phyloP scores from a whole-genome alignment of 345 rosid genomes.

The Pistacia integerrima region DNA sequence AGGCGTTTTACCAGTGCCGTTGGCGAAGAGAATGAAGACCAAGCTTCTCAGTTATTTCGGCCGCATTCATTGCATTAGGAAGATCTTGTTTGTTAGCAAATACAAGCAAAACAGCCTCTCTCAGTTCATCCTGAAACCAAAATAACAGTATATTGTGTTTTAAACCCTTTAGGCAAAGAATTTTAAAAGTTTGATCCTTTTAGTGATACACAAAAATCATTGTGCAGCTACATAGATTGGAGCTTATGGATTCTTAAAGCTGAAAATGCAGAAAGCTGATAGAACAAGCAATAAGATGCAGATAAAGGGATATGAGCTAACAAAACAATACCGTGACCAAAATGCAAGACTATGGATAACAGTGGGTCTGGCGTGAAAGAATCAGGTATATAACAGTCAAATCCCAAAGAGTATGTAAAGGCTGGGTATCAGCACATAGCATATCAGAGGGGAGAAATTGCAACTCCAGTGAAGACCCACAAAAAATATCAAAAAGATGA shows the following conservation, averaged over 20 bases:
- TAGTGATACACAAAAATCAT: neutral
- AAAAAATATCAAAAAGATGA: neutral
- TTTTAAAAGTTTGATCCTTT: neutral
- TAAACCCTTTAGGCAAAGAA: neutral
- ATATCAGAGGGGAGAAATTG: neutral
- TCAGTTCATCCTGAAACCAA: conserved; percentile 65
- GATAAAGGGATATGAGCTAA: neutral
- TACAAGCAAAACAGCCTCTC: conserved; percentile 87
- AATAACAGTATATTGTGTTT: conserved; percentile 1
- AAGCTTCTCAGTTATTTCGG: conserved; percentile 93
- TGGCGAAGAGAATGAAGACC: conserved; percentile 93
- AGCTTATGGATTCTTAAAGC: neutral
- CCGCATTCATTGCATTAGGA: conserved; percentile 96
- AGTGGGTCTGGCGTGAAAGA: too few species aligned
- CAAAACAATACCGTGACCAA: neutral
- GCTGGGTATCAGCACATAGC: neutral
- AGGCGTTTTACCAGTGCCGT: conserved; percentile 72
- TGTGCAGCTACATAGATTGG: neutral
- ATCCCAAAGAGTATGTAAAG: too few species aligned
- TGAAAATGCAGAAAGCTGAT: neutral
- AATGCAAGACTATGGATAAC: neutral
- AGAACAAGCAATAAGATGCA: neutral
- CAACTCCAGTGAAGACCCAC: neutral
- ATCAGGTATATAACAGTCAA: too few species aligned
- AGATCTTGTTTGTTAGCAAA: conserved; percentile 95